Evolutionary conservation across 2,329 filamentous ascomycete genomes (phyloP).

Genomic region (Trichoderma simmonsii): DNA sequence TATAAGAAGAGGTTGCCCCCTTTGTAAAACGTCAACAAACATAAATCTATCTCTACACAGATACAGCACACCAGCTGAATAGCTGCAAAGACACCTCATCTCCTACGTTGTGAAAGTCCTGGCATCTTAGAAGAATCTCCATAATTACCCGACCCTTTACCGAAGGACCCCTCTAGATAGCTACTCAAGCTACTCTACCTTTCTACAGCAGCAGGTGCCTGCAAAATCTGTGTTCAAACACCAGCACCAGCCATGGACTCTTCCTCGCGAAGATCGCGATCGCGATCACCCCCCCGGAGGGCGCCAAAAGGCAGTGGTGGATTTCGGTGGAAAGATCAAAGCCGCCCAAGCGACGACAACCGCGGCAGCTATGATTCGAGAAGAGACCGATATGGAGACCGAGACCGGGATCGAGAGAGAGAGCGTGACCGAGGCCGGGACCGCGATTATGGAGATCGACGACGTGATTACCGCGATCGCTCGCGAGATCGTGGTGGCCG

Average conservation of each 20-base stretch:
- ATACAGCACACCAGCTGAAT: neutral
- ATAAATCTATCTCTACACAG: neutral
- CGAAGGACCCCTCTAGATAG: neutral
- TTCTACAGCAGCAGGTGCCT: neutral
- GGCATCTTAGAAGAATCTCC: neutral
- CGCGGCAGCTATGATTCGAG: constrained; percentile 37
- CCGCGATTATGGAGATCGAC: constrained; percentile 30
- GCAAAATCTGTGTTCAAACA: neutral
- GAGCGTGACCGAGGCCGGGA: neutral
- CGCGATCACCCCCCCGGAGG: constrained; percentile 28
- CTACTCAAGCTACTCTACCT: neutral
- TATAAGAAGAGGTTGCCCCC: neutral
- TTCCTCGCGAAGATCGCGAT: constrained; percentile 25
- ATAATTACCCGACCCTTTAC: neutral
- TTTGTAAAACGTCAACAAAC: neutral
- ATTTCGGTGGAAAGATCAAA: constrained; percentile 60
- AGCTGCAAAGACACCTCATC: too few species aligned
- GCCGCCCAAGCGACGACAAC: constrained; percentile 44
- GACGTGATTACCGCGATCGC: constrained; percentile 46
- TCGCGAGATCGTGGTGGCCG: constrained; percentile 36
- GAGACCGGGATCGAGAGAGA: constrained; percentile 18
- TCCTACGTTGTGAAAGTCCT: too few species aligned
- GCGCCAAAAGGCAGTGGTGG: constrained; percentile 36
- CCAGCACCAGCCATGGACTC: constrained; percentile 23
- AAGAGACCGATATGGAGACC: constrained; percentile 31